These are phyloP conservation scores for Xylaria arbuscula DNA, from an alignment of 2,329 filamentous ascomycete genomes.

Conservation along the genomic window DNA sequence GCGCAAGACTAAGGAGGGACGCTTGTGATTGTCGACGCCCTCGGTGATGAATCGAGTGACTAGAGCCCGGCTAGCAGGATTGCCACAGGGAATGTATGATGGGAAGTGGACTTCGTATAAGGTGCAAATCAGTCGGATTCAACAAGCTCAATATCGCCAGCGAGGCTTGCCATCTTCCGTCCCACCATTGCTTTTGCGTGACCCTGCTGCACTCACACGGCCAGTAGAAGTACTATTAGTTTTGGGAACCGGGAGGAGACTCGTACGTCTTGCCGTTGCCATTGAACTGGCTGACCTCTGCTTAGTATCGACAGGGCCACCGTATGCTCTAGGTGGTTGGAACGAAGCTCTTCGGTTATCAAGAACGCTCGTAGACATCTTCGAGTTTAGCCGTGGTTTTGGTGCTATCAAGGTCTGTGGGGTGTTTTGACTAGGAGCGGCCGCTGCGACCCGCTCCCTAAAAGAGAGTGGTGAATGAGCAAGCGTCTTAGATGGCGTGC, in stretches of 20 bases:
- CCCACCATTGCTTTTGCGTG: constrained; percentile 50
- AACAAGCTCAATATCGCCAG: constrained; percentile 57
- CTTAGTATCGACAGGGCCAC: constrained; percentile 46
- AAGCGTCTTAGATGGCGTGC: constrained; percentile 58
- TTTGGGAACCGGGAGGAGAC: constrained; percentile 64
- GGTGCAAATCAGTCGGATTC: constrained; percentile 6
- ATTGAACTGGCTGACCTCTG: constrained; percentile 68
- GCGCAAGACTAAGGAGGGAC: constrained; percentile 9
- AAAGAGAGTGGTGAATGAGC: constrained; percentile 61
- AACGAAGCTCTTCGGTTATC: constrained; percentile 64
- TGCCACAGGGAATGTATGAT: constrained; percentile 18
- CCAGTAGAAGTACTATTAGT: constrained; percentile 37
- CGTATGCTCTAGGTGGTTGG: constrained; percentile 58
- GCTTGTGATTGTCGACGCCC: constrained; percentile 1
- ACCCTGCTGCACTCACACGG: constrained; percentile 37
- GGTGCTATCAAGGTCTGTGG: constrained; percentile 60
- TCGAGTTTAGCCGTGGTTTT: constrained; percentile 56
- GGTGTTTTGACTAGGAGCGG: constrained; percentile 61
- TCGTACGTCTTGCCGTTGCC: constrained; percentile 61
- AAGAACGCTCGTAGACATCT: constrained; percentile 58
- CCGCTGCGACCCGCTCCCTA: constrained; percentile 60
- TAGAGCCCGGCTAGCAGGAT: constrained; percentile 14
- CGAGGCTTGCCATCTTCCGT: constrained; percentile 59
- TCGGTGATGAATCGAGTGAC: neutral
- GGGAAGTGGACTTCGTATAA: constrained; percentile 3